A percentile compares a stretch with the other conserved stretches of the same genome.
These are phyloP conservation scores for Lactifluus piperatus DNA, from an alignment of 768 basidiomycete genomes.

Conservation along the genomic window DNA sequence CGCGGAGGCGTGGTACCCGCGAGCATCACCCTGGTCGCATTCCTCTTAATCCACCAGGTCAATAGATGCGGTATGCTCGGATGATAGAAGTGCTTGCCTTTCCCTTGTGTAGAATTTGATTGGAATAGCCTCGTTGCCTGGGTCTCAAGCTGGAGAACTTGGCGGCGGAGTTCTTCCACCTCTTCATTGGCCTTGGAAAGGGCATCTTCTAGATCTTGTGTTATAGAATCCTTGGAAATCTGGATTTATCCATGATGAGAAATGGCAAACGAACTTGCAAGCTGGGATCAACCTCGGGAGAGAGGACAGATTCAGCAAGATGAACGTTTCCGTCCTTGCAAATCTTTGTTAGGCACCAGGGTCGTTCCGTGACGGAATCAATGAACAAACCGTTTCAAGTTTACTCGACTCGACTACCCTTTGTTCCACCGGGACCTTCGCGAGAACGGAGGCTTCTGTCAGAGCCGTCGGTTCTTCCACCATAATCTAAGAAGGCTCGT, in stretches of 20 bases:
- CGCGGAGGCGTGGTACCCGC: neutral
- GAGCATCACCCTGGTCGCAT: neutral
- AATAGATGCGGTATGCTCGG: neutral
- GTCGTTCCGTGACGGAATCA: neutral
- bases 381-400: neutral
- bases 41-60: neutral
- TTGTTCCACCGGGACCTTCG: neutral
- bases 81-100: neutral
- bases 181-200: constrained; percentile 15
- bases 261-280: neutral
- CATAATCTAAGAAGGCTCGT: constrained; percentile 8
- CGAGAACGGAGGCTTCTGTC: neutral
- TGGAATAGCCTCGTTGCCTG: constrained; percentile 1
- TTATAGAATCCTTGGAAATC: constrained; percentile 1
- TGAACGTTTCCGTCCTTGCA: neutral
- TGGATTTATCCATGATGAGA: neutral
- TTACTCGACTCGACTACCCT: neutral
- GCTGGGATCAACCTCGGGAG: neutral
- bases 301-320: neutral
- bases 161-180: constrained; percentile 6
- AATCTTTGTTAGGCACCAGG: neutral
- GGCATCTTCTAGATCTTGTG: constrained; percentile 6
- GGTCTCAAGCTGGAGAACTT: constrained; percentile 1
- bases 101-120: neutral
- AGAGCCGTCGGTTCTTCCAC: constrained; percentile 12